A percentile compares a stretch with the other conserved stretches of the same genome.
Conservation (phyloP, 148 eudicot species). For the Dianthus caryophyllus region DNA sequence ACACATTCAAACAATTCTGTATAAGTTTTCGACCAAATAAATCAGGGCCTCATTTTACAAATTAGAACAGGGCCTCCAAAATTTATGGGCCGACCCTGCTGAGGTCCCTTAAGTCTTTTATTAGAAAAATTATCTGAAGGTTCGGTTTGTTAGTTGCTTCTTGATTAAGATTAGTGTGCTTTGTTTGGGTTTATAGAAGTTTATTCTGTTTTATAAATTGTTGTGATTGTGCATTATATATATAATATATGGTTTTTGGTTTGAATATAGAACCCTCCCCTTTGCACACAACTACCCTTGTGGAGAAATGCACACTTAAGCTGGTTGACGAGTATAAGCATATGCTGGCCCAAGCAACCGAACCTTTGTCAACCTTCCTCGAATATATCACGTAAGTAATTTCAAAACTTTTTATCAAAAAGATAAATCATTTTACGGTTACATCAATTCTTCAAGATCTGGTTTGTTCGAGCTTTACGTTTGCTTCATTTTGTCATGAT, state of each 20-base stretch:
- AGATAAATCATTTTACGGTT: neutral
- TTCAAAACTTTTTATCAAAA: neutral
- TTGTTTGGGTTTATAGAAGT: neutral
- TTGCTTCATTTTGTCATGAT: too few relatives aligned
- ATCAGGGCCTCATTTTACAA: too few relatives aligned
- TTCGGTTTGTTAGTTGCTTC: neutral
- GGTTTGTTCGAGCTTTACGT: neutral
- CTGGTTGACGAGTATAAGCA: conserved; percentile 94
- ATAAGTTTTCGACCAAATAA: too few relatives aligned
- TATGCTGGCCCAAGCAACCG: conserved; percentile 91
- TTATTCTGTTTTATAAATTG: neutral
- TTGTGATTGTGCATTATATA: neutral
- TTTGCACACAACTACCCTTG: conserved; percentile 85
- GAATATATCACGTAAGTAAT: conserved; percentile 76
- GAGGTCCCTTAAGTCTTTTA: neutral
- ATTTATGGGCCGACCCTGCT: too few relatives aligned
- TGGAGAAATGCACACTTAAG: conserved; percentile 94
- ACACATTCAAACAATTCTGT: too few relatives aligned
- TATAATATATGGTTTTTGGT: neutral
- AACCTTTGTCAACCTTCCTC: conserved; percentile 86
- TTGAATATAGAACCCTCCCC: conserved; percentile 84
- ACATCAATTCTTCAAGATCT: neutral
- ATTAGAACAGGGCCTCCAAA: too few relatives aligned
- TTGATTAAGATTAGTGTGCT: neutral
- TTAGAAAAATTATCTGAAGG: neutral